phyloP scores from a whole-genome alignment of 352 stramenopile genomes.

The Pythium coloratum region DNA sequence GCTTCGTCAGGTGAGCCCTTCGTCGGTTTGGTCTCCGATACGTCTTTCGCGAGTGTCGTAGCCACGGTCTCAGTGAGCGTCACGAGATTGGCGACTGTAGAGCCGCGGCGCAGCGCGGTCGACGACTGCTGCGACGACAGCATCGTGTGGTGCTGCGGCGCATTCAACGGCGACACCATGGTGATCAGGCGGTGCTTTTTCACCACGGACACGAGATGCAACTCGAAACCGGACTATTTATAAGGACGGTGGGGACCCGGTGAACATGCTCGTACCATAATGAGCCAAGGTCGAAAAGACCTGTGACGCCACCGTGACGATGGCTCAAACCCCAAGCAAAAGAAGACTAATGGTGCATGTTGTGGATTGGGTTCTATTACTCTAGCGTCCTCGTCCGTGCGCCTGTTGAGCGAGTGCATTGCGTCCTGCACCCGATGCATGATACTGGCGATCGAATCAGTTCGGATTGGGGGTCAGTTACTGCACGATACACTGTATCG shows the following conservation, averaged over 20 bases:
- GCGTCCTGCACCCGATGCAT: constrained; percentile 10
- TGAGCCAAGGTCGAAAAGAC: too few relatives aligned
- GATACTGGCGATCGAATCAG: neutral
- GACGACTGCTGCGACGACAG: neutral
- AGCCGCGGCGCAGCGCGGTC: constrained; percentile 4
- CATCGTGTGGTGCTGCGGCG: neutral
- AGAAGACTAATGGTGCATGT: too few relatives aligned
- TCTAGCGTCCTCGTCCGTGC: neutral
- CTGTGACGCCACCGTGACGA: too few relatives aligned
- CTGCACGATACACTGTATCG: neutral
- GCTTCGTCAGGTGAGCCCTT: neutral
- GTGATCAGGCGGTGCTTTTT: neutral
- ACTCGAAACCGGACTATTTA: neutral
- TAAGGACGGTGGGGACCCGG: neutral
- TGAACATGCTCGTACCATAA: too few relatives aligned
- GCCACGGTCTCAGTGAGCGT: constrained; percentile 5
- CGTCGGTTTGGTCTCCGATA: neutral
- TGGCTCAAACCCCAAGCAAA: too few relatives aligned
- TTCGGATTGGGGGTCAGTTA: neutral
- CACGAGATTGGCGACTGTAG: neutral
- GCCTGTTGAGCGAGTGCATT: constrained; percentile 17
- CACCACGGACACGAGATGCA: neutral
- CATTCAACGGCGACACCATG: neutral
- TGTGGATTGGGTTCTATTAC: neutral
- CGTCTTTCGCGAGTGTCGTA: neutral